Evolutionary conservation across 441 rosid genomes (phyloP).

Genomic region (Corymbia citriodora): DNA sequence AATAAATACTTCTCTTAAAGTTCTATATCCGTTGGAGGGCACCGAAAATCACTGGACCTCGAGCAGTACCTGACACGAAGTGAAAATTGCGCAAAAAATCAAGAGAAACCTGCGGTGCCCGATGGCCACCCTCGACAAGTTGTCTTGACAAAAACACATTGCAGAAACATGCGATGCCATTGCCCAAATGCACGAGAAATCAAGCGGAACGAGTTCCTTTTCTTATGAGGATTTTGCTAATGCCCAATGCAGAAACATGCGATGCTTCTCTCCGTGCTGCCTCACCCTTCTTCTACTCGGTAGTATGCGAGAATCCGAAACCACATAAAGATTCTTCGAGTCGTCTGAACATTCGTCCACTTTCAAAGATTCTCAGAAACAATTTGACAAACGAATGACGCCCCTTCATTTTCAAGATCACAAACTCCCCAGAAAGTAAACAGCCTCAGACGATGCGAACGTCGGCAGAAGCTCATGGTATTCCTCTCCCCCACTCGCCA

Average conservation of each 20-base stretch:
- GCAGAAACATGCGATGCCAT: neutral
- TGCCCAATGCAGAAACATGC: neutral
- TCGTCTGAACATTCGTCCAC: neutral
- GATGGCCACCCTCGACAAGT: neutral
- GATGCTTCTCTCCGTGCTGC: neutral
- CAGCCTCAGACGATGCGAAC: neutral
- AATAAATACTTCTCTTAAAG: neutral
- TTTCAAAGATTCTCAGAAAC: neutral
- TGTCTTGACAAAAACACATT: neutral
- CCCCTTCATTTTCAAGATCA: neutral
- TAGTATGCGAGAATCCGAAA: neutral
- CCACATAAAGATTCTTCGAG: neutral
- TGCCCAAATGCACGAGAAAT: neutral
- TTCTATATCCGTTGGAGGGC: neutral
- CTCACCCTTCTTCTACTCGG: neutral
- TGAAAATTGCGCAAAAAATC: neutral
- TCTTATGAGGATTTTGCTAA: neutral
- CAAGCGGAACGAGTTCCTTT: neutral
- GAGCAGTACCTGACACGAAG: neutral
- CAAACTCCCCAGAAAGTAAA: neutral
- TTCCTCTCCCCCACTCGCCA: neutral
- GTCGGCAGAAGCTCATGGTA: neutral
- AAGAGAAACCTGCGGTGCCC: neutral
- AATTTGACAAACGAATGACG: neutral
- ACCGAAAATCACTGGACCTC: neutral